Percentiles rank a stretch among this genome's conserved stretches.
phyloP scores from a whole-genome alignment of 768 basidiomycete species.

The Lactarius quietus region DNA sequence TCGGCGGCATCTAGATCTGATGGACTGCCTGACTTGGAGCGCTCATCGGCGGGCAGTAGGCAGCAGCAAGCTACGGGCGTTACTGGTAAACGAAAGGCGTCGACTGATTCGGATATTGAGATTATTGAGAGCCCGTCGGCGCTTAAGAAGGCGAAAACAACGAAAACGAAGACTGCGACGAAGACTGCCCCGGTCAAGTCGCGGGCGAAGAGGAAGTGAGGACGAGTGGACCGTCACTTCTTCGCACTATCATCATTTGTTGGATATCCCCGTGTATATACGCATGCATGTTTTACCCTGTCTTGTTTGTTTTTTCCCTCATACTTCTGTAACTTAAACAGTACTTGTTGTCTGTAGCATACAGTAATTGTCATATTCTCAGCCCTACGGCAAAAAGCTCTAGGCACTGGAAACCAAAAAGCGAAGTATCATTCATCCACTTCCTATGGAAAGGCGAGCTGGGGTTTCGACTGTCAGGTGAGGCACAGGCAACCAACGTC shows the following conservation, averaged over 20 bases:
- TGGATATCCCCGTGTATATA: neutral
- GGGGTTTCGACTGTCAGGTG: no score
- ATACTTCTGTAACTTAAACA: slow-evolving; percentile 3
- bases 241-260: neutral
- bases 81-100: slow-evolving; percentile 49
- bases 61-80: neutral
- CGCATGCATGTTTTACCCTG: neutral
- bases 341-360: slow-evolving; percentile 13
- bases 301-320: neutral
- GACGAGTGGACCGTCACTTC: neutral
- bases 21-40: slow-evolving; percentile 43
- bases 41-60: slow-evolving; percentile 25
- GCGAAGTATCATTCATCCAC: no score
- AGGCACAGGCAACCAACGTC: no score
- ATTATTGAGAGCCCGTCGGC: slow-evolving; percentile 29
- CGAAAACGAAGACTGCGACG: slow-evolving; percentile 22
- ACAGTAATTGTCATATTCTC: neutral
- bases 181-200: slow-evolving; percentile 26
- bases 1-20: slow-evolving; percentile 33
- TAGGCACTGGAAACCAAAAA: no score
- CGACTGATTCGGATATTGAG: slow-evolving; percentile 33
- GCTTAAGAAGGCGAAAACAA: slow-evolving; percentile 29
- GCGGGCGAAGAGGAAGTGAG: slow-evolving; percentile 28
- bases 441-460: no score
- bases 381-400: no score